Conservation (phyloP, 495 filamentous ascomycete species). For the Penicillium fimorum region DNA sequence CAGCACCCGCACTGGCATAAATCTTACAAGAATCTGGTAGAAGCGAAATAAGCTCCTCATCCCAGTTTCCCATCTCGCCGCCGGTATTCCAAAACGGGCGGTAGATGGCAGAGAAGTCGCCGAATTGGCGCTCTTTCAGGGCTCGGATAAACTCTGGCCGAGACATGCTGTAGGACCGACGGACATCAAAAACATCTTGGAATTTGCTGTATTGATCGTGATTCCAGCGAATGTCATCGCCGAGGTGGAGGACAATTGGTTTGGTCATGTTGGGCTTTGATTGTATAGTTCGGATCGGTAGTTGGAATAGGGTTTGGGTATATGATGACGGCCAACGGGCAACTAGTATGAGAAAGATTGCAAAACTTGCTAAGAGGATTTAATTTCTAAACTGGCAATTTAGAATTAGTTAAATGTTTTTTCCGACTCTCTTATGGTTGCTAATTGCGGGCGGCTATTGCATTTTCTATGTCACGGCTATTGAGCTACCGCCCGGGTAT, state of each 20-base stretch:
- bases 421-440: background rate
- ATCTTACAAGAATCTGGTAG: conserved; percentile 64
- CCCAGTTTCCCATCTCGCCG: conserved; percentile 77
- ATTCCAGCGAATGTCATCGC: conserved; percentile 68
- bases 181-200: conserved; percentile 50
- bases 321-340: background rate
- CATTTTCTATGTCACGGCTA: background rate
- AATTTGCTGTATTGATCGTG: conserved; percentile 56
- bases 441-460: background rate
- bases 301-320: background rate
- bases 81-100: conserved; percentile 78
- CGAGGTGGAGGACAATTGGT: conserved; percentile 61
- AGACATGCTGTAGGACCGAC: conserved; percentile 50
- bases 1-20: conserved; percentile 71
- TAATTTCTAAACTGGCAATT: background rate
- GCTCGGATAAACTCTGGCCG: conserved; percentile 60
- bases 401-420: background rate
- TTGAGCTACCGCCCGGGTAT: conserved; percentile 8
- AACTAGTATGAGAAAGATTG: background rate
- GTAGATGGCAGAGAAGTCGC: conserved; percentile 71
- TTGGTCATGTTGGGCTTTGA: conserved; percentile 27
- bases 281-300: background rate
- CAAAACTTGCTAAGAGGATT: background rate
- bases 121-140: conserved; percentile 62
- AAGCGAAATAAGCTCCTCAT: conserved; percentile 63